These are phyloP conservation scores for Acorus gramineus DNA, from an alignment of 106 monocot genomes.

Conservation along the genomic window DNA sequence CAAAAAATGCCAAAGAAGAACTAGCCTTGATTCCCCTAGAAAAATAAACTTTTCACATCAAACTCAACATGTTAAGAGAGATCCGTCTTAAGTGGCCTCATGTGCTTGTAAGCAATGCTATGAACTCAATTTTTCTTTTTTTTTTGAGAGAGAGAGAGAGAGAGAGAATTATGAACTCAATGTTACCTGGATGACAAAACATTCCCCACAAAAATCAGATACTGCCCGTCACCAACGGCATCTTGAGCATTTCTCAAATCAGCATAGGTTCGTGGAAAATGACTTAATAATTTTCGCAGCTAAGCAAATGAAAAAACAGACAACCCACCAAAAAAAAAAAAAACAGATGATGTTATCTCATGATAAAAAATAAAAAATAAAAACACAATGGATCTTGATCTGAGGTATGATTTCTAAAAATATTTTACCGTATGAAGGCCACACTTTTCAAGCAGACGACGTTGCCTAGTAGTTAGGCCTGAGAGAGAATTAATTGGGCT, in stretches of 20 bases:
- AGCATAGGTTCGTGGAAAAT: conserved; percentile 94
- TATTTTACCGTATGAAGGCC: conserved; percentile 75
- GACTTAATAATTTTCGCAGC: conserved; percentile 84
- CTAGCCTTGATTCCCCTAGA: conserved; percentile 63
- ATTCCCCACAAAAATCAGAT: conserved; percentile 65
- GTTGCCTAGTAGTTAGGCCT: conserved; percentile 32
- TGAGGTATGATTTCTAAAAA: neutral
- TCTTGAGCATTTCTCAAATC: conserved; percentile 59
- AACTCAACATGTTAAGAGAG: too few relatives aligned
- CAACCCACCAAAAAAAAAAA: neutral
- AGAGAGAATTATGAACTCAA: neutral
- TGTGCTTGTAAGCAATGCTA: too few relatives aligned
- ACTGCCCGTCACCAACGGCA: conserved; percentile 56
- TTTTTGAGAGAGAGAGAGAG: too few relatives aligned
- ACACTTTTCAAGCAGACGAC: conserved; percentile 51
- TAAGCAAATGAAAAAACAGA: conserved; percentile 14
- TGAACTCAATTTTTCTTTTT: too few relatives aligned
- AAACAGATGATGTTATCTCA: neutral
- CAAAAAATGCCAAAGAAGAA: conserved; percentile 54
- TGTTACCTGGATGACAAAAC: conserved; percentile 76
- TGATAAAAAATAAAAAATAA: neutral
- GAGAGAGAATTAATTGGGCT: conserved; percentile 40
- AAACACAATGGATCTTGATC: neutral
- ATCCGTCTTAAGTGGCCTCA: too few relatives aligned
- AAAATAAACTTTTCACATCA: conserved; percentile 1